Base-by-base conservation (phyloP, 129 eudicot genomes). In the Saussurea involucrata region DNA sequence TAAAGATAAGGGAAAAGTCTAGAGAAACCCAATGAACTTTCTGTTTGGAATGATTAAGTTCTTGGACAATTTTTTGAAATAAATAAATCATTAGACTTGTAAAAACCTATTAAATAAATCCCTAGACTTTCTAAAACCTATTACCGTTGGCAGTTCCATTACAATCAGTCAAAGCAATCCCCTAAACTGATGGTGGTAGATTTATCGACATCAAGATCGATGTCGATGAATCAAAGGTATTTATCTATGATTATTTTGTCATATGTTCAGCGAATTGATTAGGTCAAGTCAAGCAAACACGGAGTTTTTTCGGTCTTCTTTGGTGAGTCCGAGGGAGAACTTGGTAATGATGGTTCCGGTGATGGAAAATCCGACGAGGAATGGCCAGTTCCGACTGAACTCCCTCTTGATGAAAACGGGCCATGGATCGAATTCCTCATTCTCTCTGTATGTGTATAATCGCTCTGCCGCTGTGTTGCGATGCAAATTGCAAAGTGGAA, bases 191-290 rank as follows among this genome's bases (percentile, higher is more conserved):
- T 88, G 88, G 98, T 93, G 28, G 86, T 93, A 11, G 98, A 93
- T 83, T 90, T 93, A 79, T 81, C 98, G 21, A 97, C 98, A 0
- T 83, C 76, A 93, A 93, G 82, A 88, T 93, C 58, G 98, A 93
- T 60, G 97, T 90, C 12, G 98, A 93, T 72, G 88, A 93, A 53
- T 77, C 90, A 55, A 49, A 88, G 76, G 97, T 93, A 81, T 29
- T 32, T 63, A 76, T 66, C 18, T 71, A 5, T 28, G 17, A 29
- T 60, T 17, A 11, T n/a, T 11, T 25, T 57, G n/a, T 37, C 31
- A 63, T 42, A 24, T 2, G 66, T 36, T 63, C 24, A 57, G 66
- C 49, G 76, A 31, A 34, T 61, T 60, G 11, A 32, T 81, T 68
- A 40, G 63, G 29, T 36, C 68, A 21, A 68, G n/a, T n/a, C 5